These are phyloP conservation scores for Phalaenopsis hybrid DNA, from an alignment of 116 monocot species.

Conservation along the genomic window DNA sequence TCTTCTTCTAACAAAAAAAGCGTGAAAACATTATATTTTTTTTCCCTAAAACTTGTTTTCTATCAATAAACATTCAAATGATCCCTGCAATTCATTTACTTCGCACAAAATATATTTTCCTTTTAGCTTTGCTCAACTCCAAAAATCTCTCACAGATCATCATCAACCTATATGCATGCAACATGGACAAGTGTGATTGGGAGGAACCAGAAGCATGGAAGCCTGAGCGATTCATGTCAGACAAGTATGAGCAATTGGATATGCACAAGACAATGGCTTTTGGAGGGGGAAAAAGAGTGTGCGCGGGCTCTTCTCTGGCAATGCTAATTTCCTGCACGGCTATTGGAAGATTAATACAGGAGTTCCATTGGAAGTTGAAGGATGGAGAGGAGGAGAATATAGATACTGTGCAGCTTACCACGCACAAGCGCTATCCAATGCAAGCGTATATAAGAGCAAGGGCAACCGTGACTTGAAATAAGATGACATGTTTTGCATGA, in stretches of 20 bases:
- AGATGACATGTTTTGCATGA: too few relatives aligned
- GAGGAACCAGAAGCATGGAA: constrained; percentile 61
- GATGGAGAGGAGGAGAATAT: constrained; percentile 63
- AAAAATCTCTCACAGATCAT: constrained; percentile 34
- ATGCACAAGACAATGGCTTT: constrained; percentile 81
- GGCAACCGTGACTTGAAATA: not conserved
- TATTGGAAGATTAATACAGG: constrained; percentile 63
- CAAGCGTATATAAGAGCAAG: constrained; percentile 60
- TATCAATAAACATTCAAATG: too few relatives aligned
- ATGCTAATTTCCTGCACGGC: constrained; percentile 54
- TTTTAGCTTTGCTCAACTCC: not conserved
- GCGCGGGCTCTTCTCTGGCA: constrained; percentile 71
- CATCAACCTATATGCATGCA: constrained; percentile 75
- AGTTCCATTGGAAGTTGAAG: constrained; percentile 64
- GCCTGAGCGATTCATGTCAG: constrained; percentile 61
- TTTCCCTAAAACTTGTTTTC: too few relatives aligned
- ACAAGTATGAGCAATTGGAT: constrained; percentile 32
- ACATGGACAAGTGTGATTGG: constrained; percentile 68
- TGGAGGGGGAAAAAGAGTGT: constrained; percentile 66
- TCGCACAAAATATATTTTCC: not conserved
- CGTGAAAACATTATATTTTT: too few relatives aligned
- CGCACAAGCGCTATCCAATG: constrained; percentile 69
- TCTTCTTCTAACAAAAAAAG: too few relatives aligned
- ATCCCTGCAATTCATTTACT: not conserved
- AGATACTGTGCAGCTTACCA: constrained; percentile 65